Conservation (phyloP, 768 basidiomycete genomes). For the Pleurotus citrinopileatus region DNA sequence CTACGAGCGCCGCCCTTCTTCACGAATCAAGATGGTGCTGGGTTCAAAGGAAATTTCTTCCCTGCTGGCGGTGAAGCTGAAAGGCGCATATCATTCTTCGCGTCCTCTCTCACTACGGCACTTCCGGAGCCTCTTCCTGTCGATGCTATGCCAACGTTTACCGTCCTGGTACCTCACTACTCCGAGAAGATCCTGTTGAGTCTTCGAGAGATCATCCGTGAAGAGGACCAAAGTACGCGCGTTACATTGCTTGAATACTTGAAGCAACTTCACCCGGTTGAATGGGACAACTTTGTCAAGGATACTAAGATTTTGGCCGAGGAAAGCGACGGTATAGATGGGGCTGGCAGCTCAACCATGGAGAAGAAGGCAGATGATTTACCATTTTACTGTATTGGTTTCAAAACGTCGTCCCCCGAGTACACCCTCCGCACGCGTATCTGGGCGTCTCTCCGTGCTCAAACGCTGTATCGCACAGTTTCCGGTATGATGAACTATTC, state of each 20-base stretch:
- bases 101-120: constrained; percentile 93
- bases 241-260: constrained; percentile 97
- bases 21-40: constrained; percentile 80
- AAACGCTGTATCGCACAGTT: constrained; percentile 97
- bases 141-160: constrained; percentile 99
- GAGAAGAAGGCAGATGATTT: constrained; percentile 94
- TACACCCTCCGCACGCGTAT: constrained; percentile 98
- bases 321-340: constrained; percentile 65
- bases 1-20: constrained; percentile 98
- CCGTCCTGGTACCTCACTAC: constrained; percentile 98
- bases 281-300: constrained; percentile 99
- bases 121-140: constrained; percentile 94
- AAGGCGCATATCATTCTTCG: constrained; percentile 97
- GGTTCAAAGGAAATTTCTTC: constrained; percentile 83
- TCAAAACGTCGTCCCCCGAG: constrained; percentile 98
- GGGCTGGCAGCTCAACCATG: constrained; percentile 42
- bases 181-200: constrained; percentile 98
- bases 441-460: constrained; percentile 97
- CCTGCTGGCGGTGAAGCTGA: constrained; percentile 93
- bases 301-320: constrained; percentile 99
- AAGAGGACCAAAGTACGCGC: constrained; percentile 94
- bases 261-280: constrained; percentile 96
- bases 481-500: constrained; percentile 99
- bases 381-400: constrained; percentile 99
- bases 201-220: constrained; percentile 95